phyloP scores from a whole-genome alignment of 2,329 filamentous ascomycete genomes.

The Sporothrix phasma region DNA sequence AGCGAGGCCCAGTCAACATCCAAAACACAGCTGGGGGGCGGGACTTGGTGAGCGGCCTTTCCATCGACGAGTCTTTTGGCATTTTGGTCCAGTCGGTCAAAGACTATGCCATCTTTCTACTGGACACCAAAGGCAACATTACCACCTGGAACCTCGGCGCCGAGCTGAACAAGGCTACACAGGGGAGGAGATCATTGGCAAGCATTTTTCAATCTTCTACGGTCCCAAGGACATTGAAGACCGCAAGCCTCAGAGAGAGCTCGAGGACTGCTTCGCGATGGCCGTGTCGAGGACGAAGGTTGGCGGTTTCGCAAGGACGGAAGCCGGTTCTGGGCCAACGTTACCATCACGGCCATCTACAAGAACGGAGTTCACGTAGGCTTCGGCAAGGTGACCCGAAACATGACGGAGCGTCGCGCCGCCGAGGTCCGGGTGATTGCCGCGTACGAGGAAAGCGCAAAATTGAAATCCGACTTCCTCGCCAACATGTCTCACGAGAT shows the following conservation, averaged over 20 bases:
- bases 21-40: not conserved
- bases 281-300: conserved; percentile 48
- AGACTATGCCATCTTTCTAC: conserved; percentile 54
- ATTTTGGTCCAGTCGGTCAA: conserved; percentile 51
- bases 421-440: conserved; percentile 45
- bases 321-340: conserved; percentile 50
- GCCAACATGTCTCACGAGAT: conserved; percentile 57
- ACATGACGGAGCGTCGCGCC: conserved; percentile 45
- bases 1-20: not conserved
- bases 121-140: conserved; percentile 45
- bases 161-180: conserved; percentile 44
- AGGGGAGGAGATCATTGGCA: conserved; percentile 44
- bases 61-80: conserved; percentile 40
- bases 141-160: conserved; percentile 50
- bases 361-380: conserved; percentile 43
- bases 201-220: conserved; percentile 50
- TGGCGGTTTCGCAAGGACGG: conserved; percentile 51
- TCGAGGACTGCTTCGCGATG: conserved; percentile 44
- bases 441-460: conserved; percentile 53
- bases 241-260: conserved; percentile 41
- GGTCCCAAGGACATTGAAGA: conserved; percentile 37
- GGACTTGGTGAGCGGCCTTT: not conserved
- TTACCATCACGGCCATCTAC: conserved; percentile 48
- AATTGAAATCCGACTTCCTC: conserved; percentile 51
- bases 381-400: conserved; percentile 49